Evolutionary conservation across 352 stramenopile genomes (phyloP).

Genomic region (Discostella stelligera): DNA sequence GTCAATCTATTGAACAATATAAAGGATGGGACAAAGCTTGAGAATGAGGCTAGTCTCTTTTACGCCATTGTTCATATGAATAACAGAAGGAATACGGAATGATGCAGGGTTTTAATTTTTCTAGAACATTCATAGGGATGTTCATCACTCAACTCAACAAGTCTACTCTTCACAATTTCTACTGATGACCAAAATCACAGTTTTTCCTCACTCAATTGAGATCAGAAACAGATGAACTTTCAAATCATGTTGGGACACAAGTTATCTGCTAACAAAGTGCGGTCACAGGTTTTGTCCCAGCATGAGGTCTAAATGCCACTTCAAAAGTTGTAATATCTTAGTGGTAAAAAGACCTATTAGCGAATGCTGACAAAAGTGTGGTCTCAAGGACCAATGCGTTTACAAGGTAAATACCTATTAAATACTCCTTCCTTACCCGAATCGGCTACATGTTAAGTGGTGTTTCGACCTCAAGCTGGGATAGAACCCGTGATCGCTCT

Average conservation of each 20-base stretch:
- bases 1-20: slow-evolving; percentile 84
- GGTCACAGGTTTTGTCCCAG: no score
- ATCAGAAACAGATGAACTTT: slow-evolving; percentile 30
- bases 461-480: no score
- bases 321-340: no score
- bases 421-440: no score
- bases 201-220: slow-evolving; percentile 36
- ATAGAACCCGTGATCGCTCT: no score
- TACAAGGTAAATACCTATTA: no score
- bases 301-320: no score
- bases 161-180: not conserved
- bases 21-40: slow-evolving; percentile 76
- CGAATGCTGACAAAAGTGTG: no score
- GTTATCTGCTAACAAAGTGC: no score
- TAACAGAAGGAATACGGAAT: not conserved
- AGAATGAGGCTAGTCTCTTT: slow-evolving; percentile 76
- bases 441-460: no score
- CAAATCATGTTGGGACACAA: slow-evolving; percentile 46
- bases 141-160: not conserved
- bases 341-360: no score
- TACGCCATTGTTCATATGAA: not conserved
- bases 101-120: not conserved
- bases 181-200: not conserved
- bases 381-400: no score
- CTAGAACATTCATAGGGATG: not conserved